Conservation (phyloP, 1,284 basidiomycete genomes). For the Sporisorium reilianum region DNA sequence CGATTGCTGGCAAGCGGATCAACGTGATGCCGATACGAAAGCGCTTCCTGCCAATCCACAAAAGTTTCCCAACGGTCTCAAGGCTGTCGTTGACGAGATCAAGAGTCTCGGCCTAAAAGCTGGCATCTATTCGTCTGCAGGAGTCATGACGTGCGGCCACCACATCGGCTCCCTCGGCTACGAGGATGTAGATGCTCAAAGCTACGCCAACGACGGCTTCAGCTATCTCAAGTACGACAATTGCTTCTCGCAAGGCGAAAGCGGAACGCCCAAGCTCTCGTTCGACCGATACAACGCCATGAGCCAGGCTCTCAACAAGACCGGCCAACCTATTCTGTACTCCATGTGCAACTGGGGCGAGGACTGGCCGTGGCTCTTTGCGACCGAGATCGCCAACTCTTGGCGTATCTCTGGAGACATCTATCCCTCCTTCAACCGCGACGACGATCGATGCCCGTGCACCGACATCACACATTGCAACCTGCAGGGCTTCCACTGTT, state of each 20-base stretch:
- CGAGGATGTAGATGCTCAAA: conserved; percentile 73
- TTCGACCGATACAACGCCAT: conserved; percentile 71
- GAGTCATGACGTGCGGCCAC: conserved; percentile 67
- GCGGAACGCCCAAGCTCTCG: conserved; percentile 31
- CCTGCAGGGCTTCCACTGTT: conserved; percentile 35
- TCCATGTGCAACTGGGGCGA: conserved; percentile 42
- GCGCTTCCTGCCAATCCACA: conserved; percentile 70
- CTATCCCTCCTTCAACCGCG: conserved; percentile 31
- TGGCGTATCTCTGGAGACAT: conserved; percentile 70
- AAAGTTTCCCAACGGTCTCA: conserved; percentile 73
- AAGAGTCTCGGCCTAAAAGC: conserved; percentile 73
- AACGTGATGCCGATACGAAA: conserved; percentile 70
- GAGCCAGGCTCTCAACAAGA: conserved; percentile 72
- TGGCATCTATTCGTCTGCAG: conserved; percentile 73
- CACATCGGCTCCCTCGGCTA: conserved; percentile 72
- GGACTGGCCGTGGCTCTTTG: conserved; percentile 56
- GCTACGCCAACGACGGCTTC: conserved; percentile 21
- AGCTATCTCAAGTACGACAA: conserved; percentile 69
- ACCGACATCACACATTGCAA: conserved; percentile 32
- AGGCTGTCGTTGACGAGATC: conserved; percentile 71
- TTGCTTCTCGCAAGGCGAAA: conserved; percentile 70
- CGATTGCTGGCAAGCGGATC: conserved; percentile 69
- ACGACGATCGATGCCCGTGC: conserved; percentile 37
- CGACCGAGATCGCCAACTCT: conserved; percentile 71
- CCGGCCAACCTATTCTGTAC: conserved; percentile 62